Conservation (phyloP, 768 basidiomycete species). For the Pleurotus eryngii region DNA sequence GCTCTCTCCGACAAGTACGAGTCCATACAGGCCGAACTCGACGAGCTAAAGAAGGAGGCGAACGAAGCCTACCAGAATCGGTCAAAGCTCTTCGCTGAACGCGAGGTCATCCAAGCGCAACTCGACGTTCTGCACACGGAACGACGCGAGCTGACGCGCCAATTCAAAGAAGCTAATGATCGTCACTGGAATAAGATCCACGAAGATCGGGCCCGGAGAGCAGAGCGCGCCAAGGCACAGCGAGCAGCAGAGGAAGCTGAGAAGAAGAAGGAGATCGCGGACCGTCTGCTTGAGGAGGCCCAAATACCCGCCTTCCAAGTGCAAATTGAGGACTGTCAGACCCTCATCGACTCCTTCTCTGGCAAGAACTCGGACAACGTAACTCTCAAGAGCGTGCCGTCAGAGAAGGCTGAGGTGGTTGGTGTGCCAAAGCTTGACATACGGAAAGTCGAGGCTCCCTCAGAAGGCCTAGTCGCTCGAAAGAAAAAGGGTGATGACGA, state of each 20-base stretch:
- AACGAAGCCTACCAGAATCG: constrained; percentile 83
- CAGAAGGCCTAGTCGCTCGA: constrained; percentile 64
- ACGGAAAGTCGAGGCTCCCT: constrained; percentile 66
- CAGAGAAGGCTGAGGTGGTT: constrained; percentile 41
- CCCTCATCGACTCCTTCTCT: constrained; percentile 81
- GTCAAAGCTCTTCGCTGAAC: constrained; percentile 82
- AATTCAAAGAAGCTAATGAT: constrained; percentile 82
- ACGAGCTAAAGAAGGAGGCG: constrained; percentile 79
- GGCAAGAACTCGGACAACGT: constrained; percentile 54
- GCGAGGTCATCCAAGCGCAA: constrained; percentile 66
- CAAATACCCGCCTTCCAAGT: constrained; percentile 84
- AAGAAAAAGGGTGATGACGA: constrained; percentile 92
- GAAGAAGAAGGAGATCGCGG: constrained; percentile 76
- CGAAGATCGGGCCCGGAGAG: constrained; percentile 84
- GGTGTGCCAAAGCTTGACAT: constrained; percentile 81
- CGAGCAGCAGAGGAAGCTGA: constrained; percentile 73
- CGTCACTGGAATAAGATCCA: constrained; percentile 78
- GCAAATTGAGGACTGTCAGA: constrained; percentile 96
- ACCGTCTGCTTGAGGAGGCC: constrained; percentile 87
- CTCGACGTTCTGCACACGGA: constrained; percentile 68
- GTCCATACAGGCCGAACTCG: constrained; percentile 78
- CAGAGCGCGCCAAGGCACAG: constrained; percentile 72
- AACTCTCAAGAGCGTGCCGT: constrained; percentile 36
- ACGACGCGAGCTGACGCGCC: constrained; percentile 71
- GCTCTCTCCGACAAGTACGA: constrained; percentile 80